Conservation (phyloP, 768 basidiomycete genomes). For the Mycena galopus region DNA sequence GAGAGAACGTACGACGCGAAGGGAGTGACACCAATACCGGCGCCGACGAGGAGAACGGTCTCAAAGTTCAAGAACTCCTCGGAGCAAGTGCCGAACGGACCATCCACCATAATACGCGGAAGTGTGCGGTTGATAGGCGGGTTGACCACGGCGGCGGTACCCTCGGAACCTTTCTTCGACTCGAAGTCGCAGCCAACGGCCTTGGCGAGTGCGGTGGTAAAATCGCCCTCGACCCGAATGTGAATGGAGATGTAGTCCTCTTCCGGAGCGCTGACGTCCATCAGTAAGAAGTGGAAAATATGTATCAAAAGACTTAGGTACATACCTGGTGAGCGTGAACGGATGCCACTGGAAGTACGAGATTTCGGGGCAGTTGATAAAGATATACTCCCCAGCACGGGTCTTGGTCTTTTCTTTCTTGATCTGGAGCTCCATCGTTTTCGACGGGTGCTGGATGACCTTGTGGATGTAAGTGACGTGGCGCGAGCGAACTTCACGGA, state of each 20-base stretch:
- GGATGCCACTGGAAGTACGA: constrained; percentile 98
- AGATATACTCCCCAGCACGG: constrained; percentile 94
- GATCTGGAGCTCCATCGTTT: constrained; percentile 85
- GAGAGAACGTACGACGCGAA: constrained; percentile 85
- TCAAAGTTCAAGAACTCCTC: constrained; percentile 95
- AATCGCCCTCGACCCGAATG: constrained; percentile 91
- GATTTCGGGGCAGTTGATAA: constrained; percentile 90
- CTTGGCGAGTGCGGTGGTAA: constrained; percentile 84
- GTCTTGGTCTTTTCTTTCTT: constrained; percentile 48
- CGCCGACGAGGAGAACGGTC: constrained; percentile 90
- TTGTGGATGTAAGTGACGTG: constrained; percentile 94
- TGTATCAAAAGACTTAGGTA: not conserved
- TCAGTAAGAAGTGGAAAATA: not conserved
- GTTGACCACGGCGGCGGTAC: constrained; percentile 67
- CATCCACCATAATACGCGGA: constrained; percentile 96
- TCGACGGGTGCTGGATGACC: constrained; percentile 95
- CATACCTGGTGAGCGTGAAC: constrained; percentile 90
- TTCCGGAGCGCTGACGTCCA: constrained; percentile 82
- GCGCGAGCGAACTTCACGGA: constrained; percentile 92
- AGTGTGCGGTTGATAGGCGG: constrained; percentile 79
- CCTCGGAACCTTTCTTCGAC: constrained; percentile 60
- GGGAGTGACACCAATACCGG: constrained; percentile 97
- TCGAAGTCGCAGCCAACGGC: constrained; percentile 89
- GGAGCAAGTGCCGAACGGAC: constrained; percentile 92
- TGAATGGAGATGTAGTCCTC: constrained; percentile 97